Conservation (phyloP, 345 rosid genomes). For the Eutrema heterophyllum region DNA sequence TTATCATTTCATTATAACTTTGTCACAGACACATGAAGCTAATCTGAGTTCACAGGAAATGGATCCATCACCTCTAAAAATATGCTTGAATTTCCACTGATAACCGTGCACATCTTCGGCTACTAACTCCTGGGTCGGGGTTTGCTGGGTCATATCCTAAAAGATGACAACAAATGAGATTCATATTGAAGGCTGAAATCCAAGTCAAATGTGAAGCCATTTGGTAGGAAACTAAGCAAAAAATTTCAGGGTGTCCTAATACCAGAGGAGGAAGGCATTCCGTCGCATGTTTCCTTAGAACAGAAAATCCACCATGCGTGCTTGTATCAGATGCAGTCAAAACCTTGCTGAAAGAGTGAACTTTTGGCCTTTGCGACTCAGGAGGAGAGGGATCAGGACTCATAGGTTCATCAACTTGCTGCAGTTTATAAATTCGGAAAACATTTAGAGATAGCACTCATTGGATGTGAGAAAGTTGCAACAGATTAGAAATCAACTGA, state of each 20-base stretch:
- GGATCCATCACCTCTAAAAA: conserved; percentile 63
- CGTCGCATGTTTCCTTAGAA: conserved; percentile 79
- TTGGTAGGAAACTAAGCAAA: neutral
- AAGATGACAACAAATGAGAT: conserved; percentile 10
- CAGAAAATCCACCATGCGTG: conserved; percentile 97
- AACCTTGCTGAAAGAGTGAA: conserved; percentile 81
- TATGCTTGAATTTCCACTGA: conserved; percentile 95
- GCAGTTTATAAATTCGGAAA: conserved; percentile 3
- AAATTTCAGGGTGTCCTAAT: neutral
- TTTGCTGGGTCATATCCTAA: conserved; percentile 84
- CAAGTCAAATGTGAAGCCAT: neutral
- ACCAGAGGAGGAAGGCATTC: conserved; percentile 97
- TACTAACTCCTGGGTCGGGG: conserved; percentile 87
- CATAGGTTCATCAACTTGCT: conserved; percentile 56
- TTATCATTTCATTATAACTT: neutral
- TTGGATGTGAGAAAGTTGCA: neutral
- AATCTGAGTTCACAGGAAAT: neutral
- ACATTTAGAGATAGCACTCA: neutral
- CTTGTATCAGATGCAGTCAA: conserved; percentile 97
- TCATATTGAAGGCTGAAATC: conserved; percentile 13
- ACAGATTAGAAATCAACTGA: conserved; percentile 6
- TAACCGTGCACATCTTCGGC: conserved; percentile 92
- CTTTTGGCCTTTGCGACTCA: conserved; percentile 41
- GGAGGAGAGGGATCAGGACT: conserved; percentile 43
- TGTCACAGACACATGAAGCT: neutral